Evolutionary conservation across 1,284 basidiomycete genomes (phyloP).

Genomic region (Rhizoctonia solani): DNA sequence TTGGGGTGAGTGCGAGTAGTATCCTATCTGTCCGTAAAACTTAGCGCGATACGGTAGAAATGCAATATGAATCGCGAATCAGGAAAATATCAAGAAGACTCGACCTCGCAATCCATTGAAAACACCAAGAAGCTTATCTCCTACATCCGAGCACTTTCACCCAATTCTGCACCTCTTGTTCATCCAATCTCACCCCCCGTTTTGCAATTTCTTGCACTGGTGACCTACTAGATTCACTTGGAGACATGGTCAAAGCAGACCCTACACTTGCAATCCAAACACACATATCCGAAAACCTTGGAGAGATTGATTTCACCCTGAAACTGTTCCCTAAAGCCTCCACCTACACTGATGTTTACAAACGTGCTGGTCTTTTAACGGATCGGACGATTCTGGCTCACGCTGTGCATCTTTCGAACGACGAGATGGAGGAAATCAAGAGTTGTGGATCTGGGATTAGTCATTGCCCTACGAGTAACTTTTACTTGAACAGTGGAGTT

Average conservation of each 20-base stretch:
- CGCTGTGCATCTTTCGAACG: constrained; percentile 74
- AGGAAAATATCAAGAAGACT: constrained; percentile 74
- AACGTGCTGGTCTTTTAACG: constrained; percentile 74
- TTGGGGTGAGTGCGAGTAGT: constrained; percentile 61
- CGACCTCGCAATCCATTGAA: constrained; percentile 58
- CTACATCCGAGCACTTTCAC: constrained; percentile 63
- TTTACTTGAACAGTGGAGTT: constrained; percentile 84
- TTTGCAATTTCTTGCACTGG: constrained; percentile 92
- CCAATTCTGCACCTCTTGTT: constrained; percentile 56
- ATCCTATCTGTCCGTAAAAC: not conserved
- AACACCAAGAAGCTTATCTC: constrained; percentile 69
- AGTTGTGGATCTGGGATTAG: constrained; percentile 74
- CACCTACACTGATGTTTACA: constrained; percentile 82
- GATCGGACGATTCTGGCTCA: constrained; percentile 88
- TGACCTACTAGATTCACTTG: constrained; percentile 69
- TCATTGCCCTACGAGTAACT: constrained; percentile 94
- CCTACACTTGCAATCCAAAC: constrained; percentile 81
- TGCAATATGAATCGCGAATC: constrained; percentile 91
- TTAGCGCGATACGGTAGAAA: constrained; percentile 57
- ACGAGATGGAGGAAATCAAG: constrained; percentile 77
- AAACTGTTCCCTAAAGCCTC: constrained; percentile 63
- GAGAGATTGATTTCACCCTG: constrained; percentile 73
- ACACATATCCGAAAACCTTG: constrained; percentile 85
- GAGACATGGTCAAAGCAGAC: constrained; percentile 52
- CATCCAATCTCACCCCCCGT: constrained; percentile 91